Evolutionary conservation across 2,329 filamentous ascomycete genomes (phyloP), one percentile per base, ranked within the genome.

Genomic region (Lojkania enalia): DNA sequence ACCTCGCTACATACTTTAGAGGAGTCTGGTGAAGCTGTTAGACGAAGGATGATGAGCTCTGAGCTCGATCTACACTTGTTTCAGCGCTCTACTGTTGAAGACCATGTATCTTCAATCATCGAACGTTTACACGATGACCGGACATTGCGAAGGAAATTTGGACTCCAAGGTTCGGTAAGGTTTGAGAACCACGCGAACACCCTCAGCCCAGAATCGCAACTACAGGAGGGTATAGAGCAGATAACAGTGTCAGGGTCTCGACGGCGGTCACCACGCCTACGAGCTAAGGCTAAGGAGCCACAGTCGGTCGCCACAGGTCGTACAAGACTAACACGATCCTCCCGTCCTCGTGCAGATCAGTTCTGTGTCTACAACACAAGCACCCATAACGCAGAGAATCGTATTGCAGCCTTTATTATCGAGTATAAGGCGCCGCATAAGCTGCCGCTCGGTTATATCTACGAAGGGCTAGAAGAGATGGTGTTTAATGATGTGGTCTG

Each of bases 381-480:
- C 41, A 39, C 21, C 35, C 18, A 42, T 21, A 42, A 43, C 21
- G 19, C 11, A 41, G 41, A 49, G 39, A 42, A 37, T 30, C 57
- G 49, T 23, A 36, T 59, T 14, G 55, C 60, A 3, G 62, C 57
- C 16, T 64, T 55, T 42, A 54, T 69, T 25, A 60, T 63, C 20
- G 70, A 80, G 58, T 76, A 77, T 50, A 80, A 78, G 60, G 52
- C 72, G 13, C 75, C 74, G 0, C 68, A 77, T 52, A 77, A 79
- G 51, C 54, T 80, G 2, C 71, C 71, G 5, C 57, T 67, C 27
- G 52, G 51, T 13, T 67, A 75, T 49, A 71, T 80, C 39, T 68
- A 71, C 23, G 43, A 63, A 16, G 71, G 75, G 21, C 66, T 79
- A 1, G 63, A 69, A 13, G 49, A 61, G 1, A 74, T 76, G 61